Evolutionary conservation across 192 early-diverging fungal species (phyloP), one percentile per base, ranked within the genome.

Genomic region (Linnemannia exigua): DNA sequence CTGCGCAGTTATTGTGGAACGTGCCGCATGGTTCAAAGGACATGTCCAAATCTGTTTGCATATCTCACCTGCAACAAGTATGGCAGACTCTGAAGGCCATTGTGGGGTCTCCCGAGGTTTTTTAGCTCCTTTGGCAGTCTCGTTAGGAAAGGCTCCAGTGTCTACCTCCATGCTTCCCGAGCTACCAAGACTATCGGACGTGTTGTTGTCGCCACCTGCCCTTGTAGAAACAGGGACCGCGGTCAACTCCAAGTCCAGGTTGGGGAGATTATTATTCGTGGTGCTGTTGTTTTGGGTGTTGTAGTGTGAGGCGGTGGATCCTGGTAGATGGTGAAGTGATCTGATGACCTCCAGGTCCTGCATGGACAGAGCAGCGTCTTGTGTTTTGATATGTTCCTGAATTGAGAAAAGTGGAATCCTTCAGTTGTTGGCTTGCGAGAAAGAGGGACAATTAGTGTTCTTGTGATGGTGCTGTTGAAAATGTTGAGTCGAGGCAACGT

Each of bases 81-180:
- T 86, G 20, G 84, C 70, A 20, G 84, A 86, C 35, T 86, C 84
- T 33, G 84, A 76, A 3, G 84, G 79, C 84, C 84, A 86, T 20
- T 79, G 84, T n/a, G 84, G 50, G 1, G 77, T 31, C 25, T 63
- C 58, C 3, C 58, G 58, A 0, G 31, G 25, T 15, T 25, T 63
- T 63, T 31, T 63, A 25, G 31, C 22, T 31, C 58, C 28, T 63
- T 63, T 63, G 14, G 12, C 58, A 63, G 58, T 25, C 28, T 63
- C 58, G 9, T 9, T 15, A 63, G 58, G 12, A 25, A 25, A 25
- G 12, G 58, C 11, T 63, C 58, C 28, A 63, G n/a, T 31, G 12
- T 31, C 58, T 25, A 63, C 1, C 11, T 31, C 28, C 58, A 33
- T 61, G 11, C 6, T 31, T 63, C 58, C 58, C 28, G 28, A 7